Conservation (phyloP, 495 filamentous ascomycete genomes). For the Talaromyces stipitatus region DNA sequence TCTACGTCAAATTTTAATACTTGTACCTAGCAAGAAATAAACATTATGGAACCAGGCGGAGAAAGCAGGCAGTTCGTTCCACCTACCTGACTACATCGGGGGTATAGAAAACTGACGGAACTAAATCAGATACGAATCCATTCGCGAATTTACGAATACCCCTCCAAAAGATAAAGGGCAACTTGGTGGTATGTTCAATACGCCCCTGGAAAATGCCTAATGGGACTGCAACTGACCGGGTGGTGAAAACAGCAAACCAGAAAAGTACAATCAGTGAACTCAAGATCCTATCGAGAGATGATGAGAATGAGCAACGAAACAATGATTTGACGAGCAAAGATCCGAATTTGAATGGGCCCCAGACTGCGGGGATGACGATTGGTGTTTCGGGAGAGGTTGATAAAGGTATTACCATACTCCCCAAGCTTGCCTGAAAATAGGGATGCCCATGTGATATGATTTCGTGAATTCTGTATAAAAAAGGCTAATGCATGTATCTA, state of each 20-base stretch:
- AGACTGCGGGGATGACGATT: slow-evolving; percentile 14
- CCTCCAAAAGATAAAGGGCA: slow-evolving; percentile 52
- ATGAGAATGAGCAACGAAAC: neutral
- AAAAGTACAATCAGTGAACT: slow-evolving; percentile 22
- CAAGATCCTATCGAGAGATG: slow-evolving; percentile 7
- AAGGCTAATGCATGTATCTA: slow-evolving; percentile 20
- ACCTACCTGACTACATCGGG: neutral
- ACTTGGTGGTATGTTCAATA: slow-evolving; percentile 39
- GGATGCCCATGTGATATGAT: neutral
- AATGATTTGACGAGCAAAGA: neutral
- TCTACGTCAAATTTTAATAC: neutral
- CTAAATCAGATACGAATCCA: slow-evolving; percentile 51
- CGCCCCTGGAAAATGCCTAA: neutral
- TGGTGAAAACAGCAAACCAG: neutral
- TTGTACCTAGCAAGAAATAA: neutral
- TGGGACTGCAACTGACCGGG: neutral
- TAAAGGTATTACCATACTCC: slow-evolving; percentile 20
- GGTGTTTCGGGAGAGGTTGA: slow-evolving; percentile 13
- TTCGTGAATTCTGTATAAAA: neutral
- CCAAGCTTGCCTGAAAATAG: neutral
- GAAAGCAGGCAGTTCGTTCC: slow-evolving; percentile 50
- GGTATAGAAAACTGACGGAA: too few relatives aligned
- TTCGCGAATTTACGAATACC: slow-evolving; percentile 36
- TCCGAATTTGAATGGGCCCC: slow-evolving; percentile 4
- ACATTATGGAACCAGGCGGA: slow-evolving; percentile 43